Conservation (phyloP, 495 filamentous ascomycete genomes). For the Penicillium pulvis region DNA sequence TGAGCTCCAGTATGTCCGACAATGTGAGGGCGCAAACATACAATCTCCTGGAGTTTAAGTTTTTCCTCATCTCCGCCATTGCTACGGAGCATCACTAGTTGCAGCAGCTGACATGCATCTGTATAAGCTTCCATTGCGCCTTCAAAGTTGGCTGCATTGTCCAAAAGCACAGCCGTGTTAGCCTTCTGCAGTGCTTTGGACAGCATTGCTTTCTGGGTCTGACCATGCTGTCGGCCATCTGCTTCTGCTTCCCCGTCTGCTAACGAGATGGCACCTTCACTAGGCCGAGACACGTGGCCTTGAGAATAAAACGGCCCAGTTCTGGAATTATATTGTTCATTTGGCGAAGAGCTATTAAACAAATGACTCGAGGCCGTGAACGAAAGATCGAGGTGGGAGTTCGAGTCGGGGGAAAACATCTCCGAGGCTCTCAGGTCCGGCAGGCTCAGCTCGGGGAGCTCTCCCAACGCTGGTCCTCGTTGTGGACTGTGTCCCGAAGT, state of each 20-base stretch:
- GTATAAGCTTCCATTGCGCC: slow-evolving; percentile 89
- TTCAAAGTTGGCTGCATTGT: slow-evolving; percentile 92
- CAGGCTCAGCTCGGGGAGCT: slow-evolving; percentile 24
- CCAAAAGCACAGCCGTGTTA: slow-evolving; percentile 90
- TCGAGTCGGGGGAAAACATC: slow-evolving; percentile 21
- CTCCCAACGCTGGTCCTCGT: slow-evolving; percentile 9
- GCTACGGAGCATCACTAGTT: slow-evolving; percentile 83
- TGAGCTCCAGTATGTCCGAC: not conserved
- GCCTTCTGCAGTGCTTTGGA: slow-evolving; percentile 92
- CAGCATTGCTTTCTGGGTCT: slow-evolving; percentile 87
- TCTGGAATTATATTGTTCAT: slow-evolving; percentile 14
- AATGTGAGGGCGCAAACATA: slow-evolving; percentile 51
- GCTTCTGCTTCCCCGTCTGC: slow-evolving; percentile 32
- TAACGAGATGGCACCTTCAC: slow-evolving; percentile 28
- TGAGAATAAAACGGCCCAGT: slow-evolving; percentile 1
- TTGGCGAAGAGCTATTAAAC: slow-evolving; percentile 23
- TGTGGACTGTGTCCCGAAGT: slow-evolving; percentile 39
- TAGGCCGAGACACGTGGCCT: slow-evolving; percentile 19
- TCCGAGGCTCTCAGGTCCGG: slow-evolving; percentile 26
- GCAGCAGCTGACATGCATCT: slow-evolving; percentile 83
- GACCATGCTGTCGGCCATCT: slow-evolving; percentile 42
- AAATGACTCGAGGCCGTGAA: slow-evolving; percentile 26
- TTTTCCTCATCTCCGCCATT: slow-evolving; percentile 78
- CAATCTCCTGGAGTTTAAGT: slow-evolving; percentile 84
- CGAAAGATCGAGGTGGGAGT: slow-evolving; percentile 28